Evolutionary conservation across 345 rosid species (phyloP).

Genomic region (Heritiera fomes): DNA sequence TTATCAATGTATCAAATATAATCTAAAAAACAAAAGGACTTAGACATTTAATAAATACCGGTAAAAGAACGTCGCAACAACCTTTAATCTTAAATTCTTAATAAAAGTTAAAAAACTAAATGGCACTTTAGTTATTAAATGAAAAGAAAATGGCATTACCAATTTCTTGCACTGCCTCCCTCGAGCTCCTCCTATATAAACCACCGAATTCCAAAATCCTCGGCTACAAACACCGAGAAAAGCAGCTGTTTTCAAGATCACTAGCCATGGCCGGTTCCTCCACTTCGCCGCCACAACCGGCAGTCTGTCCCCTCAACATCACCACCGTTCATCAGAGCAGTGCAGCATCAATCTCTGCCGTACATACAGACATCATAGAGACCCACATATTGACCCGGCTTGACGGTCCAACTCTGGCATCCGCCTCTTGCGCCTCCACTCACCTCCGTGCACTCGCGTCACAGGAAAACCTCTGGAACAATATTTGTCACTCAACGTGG

Average conservation of each 20-base stretch:
- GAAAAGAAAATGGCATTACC: not conserved
- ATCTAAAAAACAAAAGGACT: too few relatives aligned
- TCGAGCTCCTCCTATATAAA: not conserved
- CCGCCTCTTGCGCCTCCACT: constrained; percentile 55
- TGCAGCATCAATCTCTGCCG: constrained; percentile 30
- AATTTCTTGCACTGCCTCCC: not conserved
- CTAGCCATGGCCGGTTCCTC: not conserved
- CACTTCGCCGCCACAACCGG: not conserved
- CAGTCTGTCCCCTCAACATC: constrained; percentile 1
- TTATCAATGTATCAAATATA: too few relatives aligned
- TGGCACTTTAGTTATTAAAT: not conserved
- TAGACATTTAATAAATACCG: too few relatives aligned
- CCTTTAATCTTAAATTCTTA: too few relatives aligned
- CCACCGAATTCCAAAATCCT: too few relatives aligned
- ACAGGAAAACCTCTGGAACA: constrained; percentile 49
- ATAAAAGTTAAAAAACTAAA: too few relatives aligned
- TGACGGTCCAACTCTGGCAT: constrained; percentile 67
- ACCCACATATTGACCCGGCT: constrained; percentile 66
- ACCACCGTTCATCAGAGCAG: not conserved
- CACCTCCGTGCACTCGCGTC: constrained; percentile 54
- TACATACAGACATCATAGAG: constrained; percentile 60
- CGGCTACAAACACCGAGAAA: not conserved
- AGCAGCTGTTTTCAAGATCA: not conserved
- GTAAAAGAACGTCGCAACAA: too few relatives aligned
- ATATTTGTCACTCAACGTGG: constrained; percentile 61